Percentiles rank a stretch among this genome's conserved stretches.
Evolutionary conservation across 2,329 filamentous ascomycete species (phyloP).

Genomic region (Pseudocercospora eumusae): DNA sequence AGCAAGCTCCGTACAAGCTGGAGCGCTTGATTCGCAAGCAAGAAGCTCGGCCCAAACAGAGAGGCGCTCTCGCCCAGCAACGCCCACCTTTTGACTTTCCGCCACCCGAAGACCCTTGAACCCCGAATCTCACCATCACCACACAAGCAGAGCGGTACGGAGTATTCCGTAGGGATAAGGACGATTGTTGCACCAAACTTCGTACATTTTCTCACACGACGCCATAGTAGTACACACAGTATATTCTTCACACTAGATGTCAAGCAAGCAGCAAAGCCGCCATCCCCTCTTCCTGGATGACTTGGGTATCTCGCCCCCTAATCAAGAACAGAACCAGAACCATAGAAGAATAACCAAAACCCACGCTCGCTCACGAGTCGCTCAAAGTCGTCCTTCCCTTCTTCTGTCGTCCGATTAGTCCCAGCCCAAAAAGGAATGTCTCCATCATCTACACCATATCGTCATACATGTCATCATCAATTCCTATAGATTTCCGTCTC

Average conservation of each 20-base stretch:
- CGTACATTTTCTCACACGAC: background rate
- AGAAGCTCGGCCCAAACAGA: slow-evolving; percentile 9
- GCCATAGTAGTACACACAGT: slow-evolving; percentile 9
- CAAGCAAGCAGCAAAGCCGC: slow-evolving; percentile 6
- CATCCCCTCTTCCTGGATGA: slow-evolving; percentile 10
- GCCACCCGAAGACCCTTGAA: background rate
- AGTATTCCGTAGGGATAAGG: no score
- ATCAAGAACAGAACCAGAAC: slow-evolving; percentile 11
- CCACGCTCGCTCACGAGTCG: background rate
- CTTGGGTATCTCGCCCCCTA: slow-evolving; percentile 13
- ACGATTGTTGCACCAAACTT: background rate
- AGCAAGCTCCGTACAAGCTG: background rate
- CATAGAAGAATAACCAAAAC: background rate
- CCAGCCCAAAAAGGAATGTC: background rate
- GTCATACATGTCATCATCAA: slow-evolving; percentile 3
- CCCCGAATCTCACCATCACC: no score
- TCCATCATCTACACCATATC: background rate
- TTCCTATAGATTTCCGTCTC: background rate
- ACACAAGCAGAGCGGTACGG: background rate
- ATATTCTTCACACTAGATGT: background rate
- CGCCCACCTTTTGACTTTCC: background rate
- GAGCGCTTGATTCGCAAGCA: background rate
- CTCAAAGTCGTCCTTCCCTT: background rate
- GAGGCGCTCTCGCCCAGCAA: background rate
- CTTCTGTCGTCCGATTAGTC: background rate